Evolutionary conservation across 176 grass and related monocot species (phyloP).

Genomic region (Areca catechu): DNA sequence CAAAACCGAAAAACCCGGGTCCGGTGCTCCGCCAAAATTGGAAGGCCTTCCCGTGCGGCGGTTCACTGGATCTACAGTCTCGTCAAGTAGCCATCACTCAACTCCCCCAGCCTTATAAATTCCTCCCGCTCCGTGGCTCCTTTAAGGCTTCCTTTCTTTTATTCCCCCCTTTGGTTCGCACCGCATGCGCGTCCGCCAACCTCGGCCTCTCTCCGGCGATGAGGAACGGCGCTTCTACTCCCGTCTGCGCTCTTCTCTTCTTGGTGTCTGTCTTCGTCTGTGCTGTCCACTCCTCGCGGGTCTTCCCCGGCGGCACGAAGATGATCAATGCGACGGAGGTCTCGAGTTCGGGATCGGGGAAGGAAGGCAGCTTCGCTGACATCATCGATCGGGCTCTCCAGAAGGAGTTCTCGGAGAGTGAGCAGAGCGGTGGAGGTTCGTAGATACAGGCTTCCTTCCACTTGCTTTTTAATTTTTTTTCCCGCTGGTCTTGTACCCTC

Average conservation of each 20-base stretch:
- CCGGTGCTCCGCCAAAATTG: not conserved
- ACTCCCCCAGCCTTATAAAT: too few species aligned
- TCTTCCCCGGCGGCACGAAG: not conserved
- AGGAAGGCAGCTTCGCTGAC: slow-evolving; percentile 72
- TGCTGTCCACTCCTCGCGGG: too few species aligned
- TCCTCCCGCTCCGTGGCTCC: too few species aligned
- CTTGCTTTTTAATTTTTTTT: too few species aligned
- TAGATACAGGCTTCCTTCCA: too few species aligned
- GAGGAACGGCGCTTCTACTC: not conserved
- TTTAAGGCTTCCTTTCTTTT: not conserved
- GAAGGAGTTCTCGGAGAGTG: slow-evolving; percentile 11
- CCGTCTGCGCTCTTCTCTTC: not conserved
- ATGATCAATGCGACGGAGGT: slow-evolving; percentile 40
- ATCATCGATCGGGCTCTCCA: slow-evolving; percentile 98
- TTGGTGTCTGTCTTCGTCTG: not conserved
- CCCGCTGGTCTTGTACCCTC: too few species aligned
- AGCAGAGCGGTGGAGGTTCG: too few species aligned
- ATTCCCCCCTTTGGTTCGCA: not conserved
- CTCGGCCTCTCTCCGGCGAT: not conserved
- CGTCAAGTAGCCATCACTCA: too few species aligned
- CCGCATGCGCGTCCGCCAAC: not conserved
- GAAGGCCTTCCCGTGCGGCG: not conserved
- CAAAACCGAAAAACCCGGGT: not conserved
- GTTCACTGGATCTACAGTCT: too few species aligned
- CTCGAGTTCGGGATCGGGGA: not conserved